phyloP scores from a whole-genome alignment of 768 basidiomycete genomes.

The Amanita molliuscula region DNA sequence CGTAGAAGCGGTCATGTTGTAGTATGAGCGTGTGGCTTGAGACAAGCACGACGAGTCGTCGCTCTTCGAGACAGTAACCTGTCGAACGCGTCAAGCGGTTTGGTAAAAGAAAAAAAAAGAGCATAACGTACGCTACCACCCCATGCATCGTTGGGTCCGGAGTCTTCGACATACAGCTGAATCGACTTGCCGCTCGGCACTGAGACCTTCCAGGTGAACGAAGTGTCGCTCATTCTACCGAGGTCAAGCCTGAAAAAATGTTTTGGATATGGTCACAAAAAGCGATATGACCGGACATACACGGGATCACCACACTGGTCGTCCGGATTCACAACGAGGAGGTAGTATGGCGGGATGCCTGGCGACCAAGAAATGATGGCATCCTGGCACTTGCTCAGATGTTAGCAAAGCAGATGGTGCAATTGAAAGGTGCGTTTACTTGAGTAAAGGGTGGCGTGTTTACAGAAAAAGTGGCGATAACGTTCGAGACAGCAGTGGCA shows the following conservation, averaged over 20 bases:
- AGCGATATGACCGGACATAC: slow-evolving; percentile 27
- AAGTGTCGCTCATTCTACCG: slow-evolving; percentile 38
- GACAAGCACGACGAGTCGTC: slow-evolving; percentile 27
- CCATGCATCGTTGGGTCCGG: slow-evolving; percentile 54
- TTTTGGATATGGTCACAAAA: background rate
- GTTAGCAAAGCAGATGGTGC: slow-evolving; percentile 6
- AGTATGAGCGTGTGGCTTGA: background rate
- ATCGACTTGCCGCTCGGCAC: slow-evolving; percentile 39
- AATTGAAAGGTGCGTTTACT: slow-evolving; percentile 23
- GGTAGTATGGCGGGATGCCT: slow-evolving; percentile 41
- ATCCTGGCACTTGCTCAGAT: slow-evolving; percentile 37
- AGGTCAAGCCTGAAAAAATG: slow-evolving; percentile 40
- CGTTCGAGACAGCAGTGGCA: slow-evolving; percentile 39
- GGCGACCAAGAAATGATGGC: slow-evolving; percentile 41
- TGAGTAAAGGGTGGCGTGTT: slow-evolving; percentile 40
- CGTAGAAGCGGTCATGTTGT: slow-evolving; percentile 8
- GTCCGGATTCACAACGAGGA: slow-evolving; percentile 39
- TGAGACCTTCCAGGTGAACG: slow-evolving; percentile 32
- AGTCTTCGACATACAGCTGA: slow-evolving; percentile 44
- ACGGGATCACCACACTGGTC: slow-evolving; percentile 51
- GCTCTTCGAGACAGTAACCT: slow-evolving; percentile 31
- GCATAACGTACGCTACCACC: slow-evolving; percentile 37
- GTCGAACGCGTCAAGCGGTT: slow-evolving; percentile 3
- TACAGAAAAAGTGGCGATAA: slow-evolving; percentile 44
- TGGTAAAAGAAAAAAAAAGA: background rate